These are phyloP conservation scores for Aspergillus sclerotioniger DNA, from an alignment of 495 filamentous ascomycete species.

Conservation along the genomic window DNA sequence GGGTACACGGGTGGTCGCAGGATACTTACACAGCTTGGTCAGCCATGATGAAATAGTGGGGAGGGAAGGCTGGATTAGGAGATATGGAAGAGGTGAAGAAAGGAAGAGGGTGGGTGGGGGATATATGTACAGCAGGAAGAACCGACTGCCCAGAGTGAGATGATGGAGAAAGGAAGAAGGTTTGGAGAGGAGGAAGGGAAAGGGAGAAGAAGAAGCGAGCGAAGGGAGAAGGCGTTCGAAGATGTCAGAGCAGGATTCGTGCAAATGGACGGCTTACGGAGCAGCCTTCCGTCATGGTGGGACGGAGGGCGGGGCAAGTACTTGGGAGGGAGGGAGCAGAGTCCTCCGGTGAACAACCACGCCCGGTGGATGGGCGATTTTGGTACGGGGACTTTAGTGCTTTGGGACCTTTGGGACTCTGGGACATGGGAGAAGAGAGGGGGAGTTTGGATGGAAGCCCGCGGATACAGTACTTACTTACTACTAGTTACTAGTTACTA, in stretches of 20 bases:
- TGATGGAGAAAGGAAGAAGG: slow-evolving; percentile 9
- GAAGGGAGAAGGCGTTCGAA: slow-evolving; percentile 16
- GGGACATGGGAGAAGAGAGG: too few species aligned
- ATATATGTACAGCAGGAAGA: slow-evolving; percentile 17
- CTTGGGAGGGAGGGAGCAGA: slow-evolving; percentile 47
- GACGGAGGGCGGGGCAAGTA: slow-evolving; percentile 31
- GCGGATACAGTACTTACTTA: neutral
- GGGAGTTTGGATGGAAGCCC: neutral
- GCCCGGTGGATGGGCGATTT: slow-evolving; percentile 7
- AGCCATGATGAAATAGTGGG: slow-evolving; percentile 40
- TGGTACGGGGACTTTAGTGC: too few species aligned
- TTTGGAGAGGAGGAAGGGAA: slow-evolving; percentile 12
- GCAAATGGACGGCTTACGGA: slow-evolving; percentile 37
- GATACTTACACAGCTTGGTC: slow-evolving; percentile 59
- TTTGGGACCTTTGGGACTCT: too few species aligned
- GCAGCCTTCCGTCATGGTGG: slow-evolving; percentile 49
- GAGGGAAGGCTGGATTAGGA: slow-evolving; percentile 9
- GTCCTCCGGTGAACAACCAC: slow-evolving; percentile 40
- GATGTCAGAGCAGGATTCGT: slow-evolving; percentile 19
- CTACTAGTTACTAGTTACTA: neutral
- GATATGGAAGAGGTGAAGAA: slow-evolving; percentile 8
- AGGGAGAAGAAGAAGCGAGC: slow-evolving; percentile 21
- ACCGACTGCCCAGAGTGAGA: slow-evolving; percentile 3
- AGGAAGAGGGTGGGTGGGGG: slow-evolving; percentile 1
- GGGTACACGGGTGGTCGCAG: slow-evolving; percentile 6